Evolutionary conservation across 345 rosid species (phyloP).

Genomic region (Raphanus raphanistrum): DNA sequence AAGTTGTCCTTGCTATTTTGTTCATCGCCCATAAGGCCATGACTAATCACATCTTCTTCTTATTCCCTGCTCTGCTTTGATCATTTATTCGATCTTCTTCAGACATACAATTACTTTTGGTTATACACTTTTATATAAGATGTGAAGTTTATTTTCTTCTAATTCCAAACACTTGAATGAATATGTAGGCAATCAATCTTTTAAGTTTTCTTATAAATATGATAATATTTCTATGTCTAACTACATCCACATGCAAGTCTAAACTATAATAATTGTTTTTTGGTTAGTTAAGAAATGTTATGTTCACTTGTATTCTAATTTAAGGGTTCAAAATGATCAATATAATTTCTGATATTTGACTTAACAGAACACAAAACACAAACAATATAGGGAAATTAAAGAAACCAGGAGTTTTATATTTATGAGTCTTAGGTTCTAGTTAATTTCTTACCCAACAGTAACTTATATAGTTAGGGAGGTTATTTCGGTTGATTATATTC

Average conservation of each 20-base stretch:
- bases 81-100: conserved; percentile 19
- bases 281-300: background rate
- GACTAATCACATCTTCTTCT: conserved; percentile 34
- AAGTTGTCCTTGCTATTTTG: conserved; percentile 22
- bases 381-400: background rate
- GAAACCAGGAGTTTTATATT: background rate
- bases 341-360: background rate
- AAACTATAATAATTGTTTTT: background rate
- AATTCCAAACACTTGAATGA: background rate
- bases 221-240: background rate
- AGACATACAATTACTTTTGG: background rate
- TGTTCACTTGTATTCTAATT: background rate
- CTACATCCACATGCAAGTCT: background rate
- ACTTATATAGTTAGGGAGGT: conserved; percentile 2
- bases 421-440: background rate
- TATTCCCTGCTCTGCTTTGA: conserved; percentile 8
- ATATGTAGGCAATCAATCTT: background rate
- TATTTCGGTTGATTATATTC: background rate
- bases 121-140: background rate
- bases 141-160: background rate
- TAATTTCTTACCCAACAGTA: background rate
- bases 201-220: background rate
- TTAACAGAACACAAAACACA: background rate
- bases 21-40: conserved; percentile 29
- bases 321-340: background rate